Base-by-base conservation (phyloP, 2,329 filamentous ascomycete species). In the Metarhizium rileyi region DNA sequence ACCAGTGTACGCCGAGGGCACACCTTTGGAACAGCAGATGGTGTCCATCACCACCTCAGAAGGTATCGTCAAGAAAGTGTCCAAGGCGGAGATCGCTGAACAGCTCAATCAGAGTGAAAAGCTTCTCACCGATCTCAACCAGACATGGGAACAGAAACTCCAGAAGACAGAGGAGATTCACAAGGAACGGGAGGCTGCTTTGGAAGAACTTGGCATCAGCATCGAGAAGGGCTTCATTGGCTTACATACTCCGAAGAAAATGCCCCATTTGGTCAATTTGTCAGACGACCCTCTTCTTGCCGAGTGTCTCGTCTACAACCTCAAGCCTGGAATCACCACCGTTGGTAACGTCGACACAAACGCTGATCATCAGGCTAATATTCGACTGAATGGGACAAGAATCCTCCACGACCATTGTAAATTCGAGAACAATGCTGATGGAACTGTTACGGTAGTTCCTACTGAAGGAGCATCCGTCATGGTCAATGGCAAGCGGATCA, bases 201-300 rank as follows among this genome's bases (percentile, higher is more conserved):
- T 98, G 43, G 93, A 98, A 70, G 93, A 98, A 66, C 78, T 98
- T 41, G 93, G 93, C 56, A 97, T 98, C 69, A 97, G 90, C 67
- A 98, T 98, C 57, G 93, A 98, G 64, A 98, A 98, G 67, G 93
- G 93, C 6, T 96, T 96, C 62, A 84, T 98, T 53, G 93, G 93
- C 14, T 73, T 98, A 53, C 91, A 89, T 52, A 97, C 90, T 20
- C 93, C 93, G 1, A 98, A 98, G 72, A 96, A 96, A 70, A 98
- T 97, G 88, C 93, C 93, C 8, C 93, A 98, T 81, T 71, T 98
- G 68, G 93, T 98, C 68, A 98, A 98, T 65, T 71, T 98, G 57
- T 96, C 90, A n/a, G 87, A 93, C 63, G 87, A 93, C 62, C 93
- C 93, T 8, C 75, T 98, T 28, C 77, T 98, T 42, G 90, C 91